Evolutionary conservation across 2,329 filamentous ascomycete species (phyloP), one percentile per base, ranked within the genome.

Genomic region (Zymoseptoria ardabiliae): DNA sequence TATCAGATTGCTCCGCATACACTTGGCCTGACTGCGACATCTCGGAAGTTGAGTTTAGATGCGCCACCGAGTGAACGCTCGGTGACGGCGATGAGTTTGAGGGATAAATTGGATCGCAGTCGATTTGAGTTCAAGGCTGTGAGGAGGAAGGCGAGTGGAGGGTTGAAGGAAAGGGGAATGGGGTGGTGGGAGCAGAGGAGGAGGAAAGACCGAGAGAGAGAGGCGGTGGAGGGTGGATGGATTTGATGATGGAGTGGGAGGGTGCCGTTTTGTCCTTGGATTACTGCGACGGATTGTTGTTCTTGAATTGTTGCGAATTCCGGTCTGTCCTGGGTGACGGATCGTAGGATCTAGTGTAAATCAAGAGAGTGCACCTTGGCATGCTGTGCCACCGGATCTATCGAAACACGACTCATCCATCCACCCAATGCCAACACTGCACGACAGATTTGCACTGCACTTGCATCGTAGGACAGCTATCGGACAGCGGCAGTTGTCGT

Each of bases 41-140:
- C 60, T 17, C 64, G 60, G 10, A 61, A 62, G 25, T 58, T 60
- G 53, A 63, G 64, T 48, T 56, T 58, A 28, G 62, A 66, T 25
- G 54, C 41, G 21, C 35, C 35, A 17, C 55, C 57, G 17, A 59
- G 54, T 17, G 58, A 61, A 30, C 61, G 66, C 17, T 63, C 68
- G 9, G 59, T 57, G n/a, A 67, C 66, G 2, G 62, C 65, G 11
- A 60, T 63, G 53, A 63, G 62, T 20, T 65, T 69, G 20, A 61
- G 70, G 11, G 68, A 70, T 30, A 68, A 67, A 52, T 56, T 70
- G 8, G 71, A 72, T 50, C 61, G 67, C 13, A 71, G 68, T 50
- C 64, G 71, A 10, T 72, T 72, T 57, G 70, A 72, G 57, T 71
- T 72, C 61, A 69, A 69, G 53, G 69, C 69, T 19, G 68, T 71